Conservation (phyloP, 2,329 filamentous ascomycete genomes). For the Ophiobolus disseminans region DNA sequence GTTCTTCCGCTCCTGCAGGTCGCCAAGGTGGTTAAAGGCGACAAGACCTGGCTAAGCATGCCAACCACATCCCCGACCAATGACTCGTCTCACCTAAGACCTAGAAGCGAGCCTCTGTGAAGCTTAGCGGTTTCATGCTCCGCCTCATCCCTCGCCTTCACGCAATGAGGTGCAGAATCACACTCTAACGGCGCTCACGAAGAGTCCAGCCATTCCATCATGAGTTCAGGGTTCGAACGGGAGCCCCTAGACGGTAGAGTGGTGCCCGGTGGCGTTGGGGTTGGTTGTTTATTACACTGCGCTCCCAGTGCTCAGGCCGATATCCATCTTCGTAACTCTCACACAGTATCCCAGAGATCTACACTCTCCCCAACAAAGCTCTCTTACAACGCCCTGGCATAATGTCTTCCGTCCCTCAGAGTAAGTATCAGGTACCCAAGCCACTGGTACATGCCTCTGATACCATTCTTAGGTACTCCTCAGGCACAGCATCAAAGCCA, state of each 20-base stretch:
- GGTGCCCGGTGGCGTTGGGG: conserved; percentile 24
- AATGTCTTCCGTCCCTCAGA: conserved; percentile 42
- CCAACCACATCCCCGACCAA: conserved; percentile 8
- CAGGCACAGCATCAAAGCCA: conserved; percentile 33
- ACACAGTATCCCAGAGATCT: conserved; percentile 30
- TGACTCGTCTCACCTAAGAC: conserved; percentile 10
- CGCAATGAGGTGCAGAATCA: conserved; percentile 20
- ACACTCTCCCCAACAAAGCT: conserved; percentile 18
- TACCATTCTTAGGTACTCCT: conserved; percentile 34
- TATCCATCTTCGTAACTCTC: conserved; percentile 30
- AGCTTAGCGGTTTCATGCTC: conserved; percentile 41
- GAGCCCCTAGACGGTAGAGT: conserved; percentile 17
- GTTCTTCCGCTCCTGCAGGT: conserved; percentile 29
- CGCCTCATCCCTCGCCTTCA: conserved; percentile 24
- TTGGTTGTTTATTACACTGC: conserved; percentile 43
- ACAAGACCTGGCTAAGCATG: conserved; percentile 28
- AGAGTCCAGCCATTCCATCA: conserved; percentile 19
- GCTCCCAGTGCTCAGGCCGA: conserved; percentile 32
- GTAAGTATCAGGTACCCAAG: conserved; percentile 35
- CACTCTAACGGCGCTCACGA: conserved; percentile 11
- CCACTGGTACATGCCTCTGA: conserved; percentile 30
- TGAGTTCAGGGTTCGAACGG: conserved; percentile 20
- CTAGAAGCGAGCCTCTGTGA: conserved; percentile 14
- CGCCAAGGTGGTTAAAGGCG: conserved; percentile 25
- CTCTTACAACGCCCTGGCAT: conserved; percentile 26